Percentiles rank a stretch among this genome's conserved stretches.
These are phyloP conservation scores for Apophysomyces ossiformis DNA, from an alignment of 371 early-diverging fungal genomes.

Conservation along the genomic window DNA sequence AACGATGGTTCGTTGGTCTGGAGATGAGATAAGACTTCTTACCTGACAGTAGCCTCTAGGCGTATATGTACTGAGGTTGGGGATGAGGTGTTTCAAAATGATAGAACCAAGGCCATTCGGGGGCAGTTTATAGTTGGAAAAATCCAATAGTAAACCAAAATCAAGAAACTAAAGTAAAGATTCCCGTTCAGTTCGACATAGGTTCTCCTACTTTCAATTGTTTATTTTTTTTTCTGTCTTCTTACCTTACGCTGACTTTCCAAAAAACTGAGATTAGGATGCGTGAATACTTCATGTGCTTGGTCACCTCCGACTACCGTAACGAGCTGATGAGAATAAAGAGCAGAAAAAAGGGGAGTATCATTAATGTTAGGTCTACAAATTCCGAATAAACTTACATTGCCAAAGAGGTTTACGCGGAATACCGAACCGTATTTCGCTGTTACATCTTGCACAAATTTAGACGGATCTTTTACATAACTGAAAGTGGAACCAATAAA, in stretches of 20 bases:
- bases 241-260: slow-evolving; percentile 26
- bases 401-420: slow-evolving; percentile 18
- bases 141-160: background rate
- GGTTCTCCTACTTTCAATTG: background rate
- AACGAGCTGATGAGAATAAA: slow-evolving; percentile 4
- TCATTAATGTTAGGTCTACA: too few species aligned
- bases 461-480: slow-evolving; percentile 13
- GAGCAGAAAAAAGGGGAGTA: too few species aligned
- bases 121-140: slow-evolving; percentile 5
- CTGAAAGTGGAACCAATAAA: slow-evolving; percentile 21
- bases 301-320: slow-evolving; percentile 29
- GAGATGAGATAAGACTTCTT: background rate
- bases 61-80: slow-evolving; percentile 30
- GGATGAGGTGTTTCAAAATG: slow-evolving; percentile 30
- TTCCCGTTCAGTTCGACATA: background rate
- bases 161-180: slow-evolving; percentile 1
- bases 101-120: background rate
- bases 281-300: slow-evolving; percentile 29
- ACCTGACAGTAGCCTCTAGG: slow-evolving; percentile 26
- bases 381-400: slow-evolving; percentile 1
- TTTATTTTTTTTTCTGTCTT: background rate
- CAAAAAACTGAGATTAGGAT: slow-evolving; percentile 29
- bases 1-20: background rate
- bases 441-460: slow-evolving; percentile 15
- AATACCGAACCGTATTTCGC: slow-evolving; percentile 21